These are phyloP conservation scores for Cutaneotrichosporon sp. DNA, from an alignment of 1,284 basidiomycete species.

Conservation along the genomic window DNA sequence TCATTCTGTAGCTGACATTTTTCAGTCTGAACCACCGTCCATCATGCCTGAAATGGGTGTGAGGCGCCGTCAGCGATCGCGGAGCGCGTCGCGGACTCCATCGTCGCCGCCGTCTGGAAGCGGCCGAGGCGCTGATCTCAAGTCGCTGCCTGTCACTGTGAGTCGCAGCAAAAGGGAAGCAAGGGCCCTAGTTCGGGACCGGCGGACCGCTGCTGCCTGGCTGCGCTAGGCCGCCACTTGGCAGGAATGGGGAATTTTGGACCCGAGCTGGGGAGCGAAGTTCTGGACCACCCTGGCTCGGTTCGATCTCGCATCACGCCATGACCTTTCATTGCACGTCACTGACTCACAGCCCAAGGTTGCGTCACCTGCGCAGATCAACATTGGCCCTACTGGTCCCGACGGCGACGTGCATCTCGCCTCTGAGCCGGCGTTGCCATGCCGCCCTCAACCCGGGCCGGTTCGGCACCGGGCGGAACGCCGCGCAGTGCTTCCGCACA, in stretches of 20 bases:
- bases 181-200: neutral
- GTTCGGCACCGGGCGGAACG: neutral
- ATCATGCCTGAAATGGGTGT: slow-evolving; percentile 15
- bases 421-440: neutral
- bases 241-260: neutral
- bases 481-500: neutral
- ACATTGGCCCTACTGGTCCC: neutral
- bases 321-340: neutral
- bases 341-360: slow-evolving; percentile 14
- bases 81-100: slow-evolving; percentile 22
- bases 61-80: slow-evolving; percentile 13
- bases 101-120: slow-evolving; percentile 16
- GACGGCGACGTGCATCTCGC: slow-evolving; percentile 3
- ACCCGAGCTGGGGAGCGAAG: neutral
- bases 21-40: slow-evolving; percentile 22
- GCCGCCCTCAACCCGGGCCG: neutral
- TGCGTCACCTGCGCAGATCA: neutral
- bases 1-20: neutral
- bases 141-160: slow-evolving; percentile 25
- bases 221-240: neutral
- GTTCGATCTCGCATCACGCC: neutral
- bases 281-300: too few species aligned
- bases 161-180: slow-evolving; percentile 9
- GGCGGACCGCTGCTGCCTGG: neutral
- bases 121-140: slow-evolving; percentile 21